Evolutionary conservation across 805 yeast species (phyloP).

Genomic region (Tetrapisispora nanseiensis): DNA sequence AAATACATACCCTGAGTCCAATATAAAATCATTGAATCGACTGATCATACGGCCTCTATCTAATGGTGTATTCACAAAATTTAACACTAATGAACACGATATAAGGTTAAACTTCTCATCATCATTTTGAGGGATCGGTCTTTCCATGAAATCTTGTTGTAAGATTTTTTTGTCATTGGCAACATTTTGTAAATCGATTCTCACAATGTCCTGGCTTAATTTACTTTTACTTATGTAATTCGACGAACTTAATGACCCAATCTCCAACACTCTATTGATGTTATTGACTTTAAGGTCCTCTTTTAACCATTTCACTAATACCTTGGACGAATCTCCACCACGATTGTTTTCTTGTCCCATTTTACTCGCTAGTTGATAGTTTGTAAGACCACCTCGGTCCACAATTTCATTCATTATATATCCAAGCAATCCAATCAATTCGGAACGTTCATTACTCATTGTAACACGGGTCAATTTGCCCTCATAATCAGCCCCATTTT

Average conservation of each 20-base stretch:
- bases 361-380: constrained; percentile 77
- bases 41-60: constrained; percentile 71
- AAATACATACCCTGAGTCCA: constrained; percentile 36
- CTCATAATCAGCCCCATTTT: constrained; percentile 7
- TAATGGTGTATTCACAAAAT: constrained; percentile 69
- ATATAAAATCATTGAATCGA: constrained; percentile 47
- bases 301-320: constrained; percentile 63
- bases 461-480: constrained; percentile 6
- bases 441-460: constrained; percentile 10
- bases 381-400: constrained; percentile 63
- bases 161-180: constrained; percentile 56
- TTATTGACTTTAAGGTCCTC: constrained; percentile 20
- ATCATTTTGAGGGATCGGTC: constrained; percentile 45
- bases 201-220: constrained; percentile 40
- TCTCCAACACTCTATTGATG: constrained; percentile 52
- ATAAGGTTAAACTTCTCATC: constrained; percentile 50
- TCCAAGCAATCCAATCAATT: constrained; percentile 31
- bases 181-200: constrained; percentile 69
- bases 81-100: constrained; percentile 79
- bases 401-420: constrained; percentile 53
- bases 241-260: constrained; percentile 66
- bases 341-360: constrained; percentile 68
- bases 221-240: constrained; percentile 58
- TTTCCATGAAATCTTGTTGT: constrained; percentile 77
- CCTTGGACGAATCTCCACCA: constrained; percentile 89